Conservation (phyloP, 1,284 basidiomycete genomes). For the Mixia osmundae region DNA sequence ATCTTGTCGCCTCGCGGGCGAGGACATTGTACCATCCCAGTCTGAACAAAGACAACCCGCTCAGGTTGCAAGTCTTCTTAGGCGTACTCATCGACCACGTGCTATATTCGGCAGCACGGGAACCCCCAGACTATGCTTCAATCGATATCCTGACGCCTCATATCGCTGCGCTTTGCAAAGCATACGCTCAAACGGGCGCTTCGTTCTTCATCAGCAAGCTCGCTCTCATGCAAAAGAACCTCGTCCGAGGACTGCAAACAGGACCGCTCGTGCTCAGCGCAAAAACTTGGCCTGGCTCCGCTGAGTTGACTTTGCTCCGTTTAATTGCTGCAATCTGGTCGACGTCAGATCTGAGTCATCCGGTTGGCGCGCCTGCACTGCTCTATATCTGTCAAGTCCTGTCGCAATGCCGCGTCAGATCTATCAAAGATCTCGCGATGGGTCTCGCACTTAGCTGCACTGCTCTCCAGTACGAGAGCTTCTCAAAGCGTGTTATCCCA, state of each 20-base stretch:
- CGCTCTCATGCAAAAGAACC: conserved; percentile 78
- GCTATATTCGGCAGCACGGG: conserved; percentile 43
- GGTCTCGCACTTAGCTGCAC: conserved; percentile 76
- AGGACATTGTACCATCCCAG: conserved; percentile 77
- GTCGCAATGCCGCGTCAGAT: conserved; percentile 53
- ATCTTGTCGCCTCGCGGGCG: conserved; percentile 71
- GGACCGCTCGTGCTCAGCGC: conserved; percentile 39
- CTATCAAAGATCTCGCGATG: conserved; percentile 46
- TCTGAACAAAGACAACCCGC: conserved; percentile 42
- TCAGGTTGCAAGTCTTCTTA: conserved; percentile 34
- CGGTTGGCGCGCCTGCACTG: conserved; percentile 62
- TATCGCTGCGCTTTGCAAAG: conserved; percentile 48
- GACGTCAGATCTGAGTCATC: conserved; percentile 79
- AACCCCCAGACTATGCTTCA: conserved; percentile 32
- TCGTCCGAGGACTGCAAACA: conserved; percentile 55
- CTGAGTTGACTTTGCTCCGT: conserved; percentile 63
- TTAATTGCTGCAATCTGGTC: conserved; percentile 67
- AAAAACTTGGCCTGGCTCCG: conserved; percentile 65
- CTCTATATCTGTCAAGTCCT: conserved; percentile 82
- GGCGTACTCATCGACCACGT: conserved; percentile 78
- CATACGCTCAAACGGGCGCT: conserved; percentile 59
- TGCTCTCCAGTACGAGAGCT: conserved; percentile 50
- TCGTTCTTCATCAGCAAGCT: conserved; percentile 63
- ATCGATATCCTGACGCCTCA: conserved; percentile 56
- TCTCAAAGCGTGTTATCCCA: conserved; percentile 70